Evolutionary conservation across 768 basidiomycete genomes (phyloP), one percentile per base, ranked within the genome.

Genomic region (Galerina sulciceps): DNA sequence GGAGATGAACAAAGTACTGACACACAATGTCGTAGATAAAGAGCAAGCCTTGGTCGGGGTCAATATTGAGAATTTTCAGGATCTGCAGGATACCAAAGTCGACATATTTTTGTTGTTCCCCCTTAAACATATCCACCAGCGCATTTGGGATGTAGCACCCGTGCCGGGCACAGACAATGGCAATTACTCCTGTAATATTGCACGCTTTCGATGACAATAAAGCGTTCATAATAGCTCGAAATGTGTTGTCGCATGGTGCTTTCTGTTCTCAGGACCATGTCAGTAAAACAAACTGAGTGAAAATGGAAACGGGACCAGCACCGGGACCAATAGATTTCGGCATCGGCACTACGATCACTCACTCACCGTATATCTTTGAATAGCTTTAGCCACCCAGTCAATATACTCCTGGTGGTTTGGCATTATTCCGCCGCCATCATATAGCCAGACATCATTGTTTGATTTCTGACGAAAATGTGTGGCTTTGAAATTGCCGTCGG

Each of bases 71-170:
- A n/a, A n/a, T 55, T 11, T 35, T 2, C 2, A 65, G 20, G 1
- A 62, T 59, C 20, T 63, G 22, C 5, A 66, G 15, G 0, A 66
- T 35, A 0, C 49, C 46, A 58, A 57, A 69, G 26, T 69, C 68
- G 0, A 68, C 47, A 42, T 70, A 68, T 35, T 65, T 67, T 17
- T 69, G 68, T 38, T 70, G 67, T 55, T 70, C 64, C 0, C 69
- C 67, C 23, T 57, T 51, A 36, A 58, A 63, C 6, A 70, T 22
- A 40, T 70, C 62, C 0, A 54, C 64, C 10, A 68, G 14, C 4
- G 47, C 46, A 22, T 64, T 63, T 0, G 62, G 67, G 1, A 56
- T 61, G 49, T 45, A 69, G 23, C 62, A 63, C 0, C 68, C 68
- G 44, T 69, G 65, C 4, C 60, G 40, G 8, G 62, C 64, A 43